Evolutionary conservation across 768 basidiomycete species (phyloP), one percentile per base, ranked within the genome.

Genomic region (Austroboletus eburneus): DNA sequence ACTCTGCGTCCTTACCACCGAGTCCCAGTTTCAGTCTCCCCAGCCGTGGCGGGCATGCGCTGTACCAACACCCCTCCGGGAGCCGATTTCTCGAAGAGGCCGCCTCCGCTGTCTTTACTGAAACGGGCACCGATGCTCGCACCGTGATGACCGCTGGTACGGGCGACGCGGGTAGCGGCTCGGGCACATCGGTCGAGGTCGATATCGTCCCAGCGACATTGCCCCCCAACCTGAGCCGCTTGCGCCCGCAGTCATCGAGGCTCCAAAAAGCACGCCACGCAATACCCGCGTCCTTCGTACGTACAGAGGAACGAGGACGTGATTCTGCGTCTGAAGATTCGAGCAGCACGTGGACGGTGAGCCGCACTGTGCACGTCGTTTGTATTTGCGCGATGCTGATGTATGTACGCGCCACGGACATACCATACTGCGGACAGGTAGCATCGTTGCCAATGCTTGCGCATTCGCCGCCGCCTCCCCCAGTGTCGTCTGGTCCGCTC

Each of bases 81-180:
- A 65, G 64, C 48, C 58, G 61, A 20, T 67, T 65, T 42, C 56
- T 44, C 20, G 64, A 65, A 16, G 60, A 55, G 0, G 27, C 50
- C 3, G 45, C 56, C 17, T 65, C 64, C 2, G 64, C 48, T 0
- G 43, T 66, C 36, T 40, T 59, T 7, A 64, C 62, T 10, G 63
- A 65, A 30, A 45, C 53, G 1, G 62, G 52, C n/a, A 64, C 59
- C 24, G 53, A 57, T 16, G 34, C 42, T n/a, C 9, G 30, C 14
- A 10, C 13, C 30, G 14, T 13, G 30, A 12, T 5, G 7, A 27
- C 27, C 7, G 27, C 7, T 27, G 27, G 12, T 5, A 27, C 7
- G 27, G 27, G 7, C 27, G 27, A 27, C 12, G 27, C 12, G 27
- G 27, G 12, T 27, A 27, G 27, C 27, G 27, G 27, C 12, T 6